Evolutionary conservation across 2,329 filamentous ascomycete species (phyloP).

Genomic region (Fusarium nygamai): DNA sequence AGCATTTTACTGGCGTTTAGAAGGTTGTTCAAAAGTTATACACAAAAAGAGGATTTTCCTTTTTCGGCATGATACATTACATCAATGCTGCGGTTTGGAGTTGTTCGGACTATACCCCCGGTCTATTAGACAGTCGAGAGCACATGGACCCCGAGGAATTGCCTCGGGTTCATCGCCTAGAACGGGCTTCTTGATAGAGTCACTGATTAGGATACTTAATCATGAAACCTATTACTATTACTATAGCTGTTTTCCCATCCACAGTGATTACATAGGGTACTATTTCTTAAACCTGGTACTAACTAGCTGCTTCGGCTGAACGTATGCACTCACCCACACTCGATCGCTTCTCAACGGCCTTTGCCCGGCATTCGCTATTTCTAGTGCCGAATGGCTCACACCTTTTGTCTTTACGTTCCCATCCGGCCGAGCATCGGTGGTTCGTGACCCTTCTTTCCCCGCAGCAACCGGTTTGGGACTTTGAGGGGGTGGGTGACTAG

Average conservation of each 20-base stretch:
- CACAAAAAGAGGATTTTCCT: slow-evolving; percentile 25
- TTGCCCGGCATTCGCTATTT: slow-evolving; percentile 29
- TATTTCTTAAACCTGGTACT: too few relatives aligned
- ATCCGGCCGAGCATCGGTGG: slow-evolving; percentile 10
- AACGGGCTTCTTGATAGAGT: slow-evolving; percentile 45
- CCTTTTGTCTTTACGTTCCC: slow-evolving; percentile 8
- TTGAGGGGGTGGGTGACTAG: slow-evolving; percentile 18
- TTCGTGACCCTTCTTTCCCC: slow-evolving; percentile 1
- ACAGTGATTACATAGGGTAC: background rate
- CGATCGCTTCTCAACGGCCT: slow-evolving; percentile 9
- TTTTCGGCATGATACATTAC: background rate
- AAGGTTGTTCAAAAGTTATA: slow-evolving; percentile 28
- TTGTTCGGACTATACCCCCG: slow-evolving; percentile 46
- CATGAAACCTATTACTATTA: slow-evolving; percentile 19
- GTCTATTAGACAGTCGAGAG: slow-evolving; percentile 46
- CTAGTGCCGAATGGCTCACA: slow-evolving; percentile 6
- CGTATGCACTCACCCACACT: background rate
- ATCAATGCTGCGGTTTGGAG: slow-evolving; percentile 35
- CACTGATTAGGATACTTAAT: slow-evolving; percentile 38
- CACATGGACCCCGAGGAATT: slow-evolving; percentile 29
- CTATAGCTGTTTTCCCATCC: background rate
- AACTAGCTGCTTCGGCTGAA: too few relatives aligned
- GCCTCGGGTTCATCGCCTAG: slow-evolving; percentile 39
- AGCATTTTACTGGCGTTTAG: slow-evolving; percentile 44
- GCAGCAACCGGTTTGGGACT: background rate